These are phyloP conservation scores for Beta lomatogona DNA, from an alignment of 179 eudicot species.

Conservation along the genomic window DNA sequence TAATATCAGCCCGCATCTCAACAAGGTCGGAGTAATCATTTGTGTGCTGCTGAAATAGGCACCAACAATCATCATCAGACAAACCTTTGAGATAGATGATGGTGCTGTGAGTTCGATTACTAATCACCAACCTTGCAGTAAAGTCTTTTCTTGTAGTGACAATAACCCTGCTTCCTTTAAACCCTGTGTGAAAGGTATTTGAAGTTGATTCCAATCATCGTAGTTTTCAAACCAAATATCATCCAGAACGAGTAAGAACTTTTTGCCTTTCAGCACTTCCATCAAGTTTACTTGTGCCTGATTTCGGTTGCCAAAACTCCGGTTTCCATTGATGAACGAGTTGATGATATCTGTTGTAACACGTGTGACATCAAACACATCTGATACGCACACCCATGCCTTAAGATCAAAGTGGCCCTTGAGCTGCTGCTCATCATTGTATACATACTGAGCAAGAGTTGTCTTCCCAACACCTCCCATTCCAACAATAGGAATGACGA, in stretches of 20 bases:
- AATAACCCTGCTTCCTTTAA: conserved; percentile 4
- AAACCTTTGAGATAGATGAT: neutral
- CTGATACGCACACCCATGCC: conserved; percentile 15
- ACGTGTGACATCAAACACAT: conserved; percentile 12
- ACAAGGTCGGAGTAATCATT: no score
- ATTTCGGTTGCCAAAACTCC: neutral
- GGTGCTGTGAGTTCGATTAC: neutral
- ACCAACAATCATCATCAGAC: conserved; percentile 8
- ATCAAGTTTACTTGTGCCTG: conserved; percentile 5
- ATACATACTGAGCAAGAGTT: neutral
- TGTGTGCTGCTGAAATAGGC: conserved; percentile 1
- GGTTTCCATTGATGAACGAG: neutral
- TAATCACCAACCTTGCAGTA: neutral
- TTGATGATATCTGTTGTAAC: neutral
- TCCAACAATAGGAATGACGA: conserved; percentile 10
- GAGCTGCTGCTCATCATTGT: neutral
- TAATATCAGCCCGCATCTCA: neutral
- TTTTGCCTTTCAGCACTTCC: neutral
- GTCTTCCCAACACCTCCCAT: conserved; percentile 14
- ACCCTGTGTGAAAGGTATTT: neutral
- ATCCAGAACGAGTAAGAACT: conserved; percentile 15
- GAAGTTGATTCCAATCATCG: neutral
- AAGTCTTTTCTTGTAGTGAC: conserved; percentile 1
- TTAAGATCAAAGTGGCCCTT: conserved; percentile 1
- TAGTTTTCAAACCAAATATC: conserved; percentile 13